Evolutionary conservation across 441 rosid genomes (phyloP).

Genomic region (Omphalea diandra): DNA sequence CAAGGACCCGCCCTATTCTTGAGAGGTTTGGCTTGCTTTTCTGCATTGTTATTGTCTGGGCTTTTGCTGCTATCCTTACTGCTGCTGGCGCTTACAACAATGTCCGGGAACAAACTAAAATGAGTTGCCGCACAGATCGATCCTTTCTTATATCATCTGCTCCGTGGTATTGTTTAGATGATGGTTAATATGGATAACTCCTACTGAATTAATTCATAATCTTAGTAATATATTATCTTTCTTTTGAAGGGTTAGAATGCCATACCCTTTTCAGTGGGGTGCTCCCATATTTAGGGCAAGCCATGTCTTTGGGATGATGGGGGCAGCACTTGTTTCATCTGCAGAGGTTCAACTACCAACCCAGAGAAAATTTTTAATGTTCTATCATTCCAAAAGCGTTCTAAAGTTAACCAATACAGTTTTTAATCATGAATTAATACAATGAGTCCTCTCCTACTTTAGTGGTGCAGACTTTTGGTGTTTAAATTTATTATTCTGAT

Average conservation of each 20-base stretch:
- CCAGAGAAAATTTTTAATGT: background rate
- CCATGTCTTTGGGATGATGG: slow-evolving; percentile 95
- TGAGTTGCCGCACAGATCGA: slow-evolving; percentile 75
- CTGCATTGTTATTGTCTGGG: slow-evolving; percentile 82
- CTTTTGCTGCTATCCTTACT: slow-evolving; percentile 87
- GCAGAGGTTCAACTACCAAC: slow-evolving; percentile 56
- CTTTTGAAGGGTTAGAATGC: slow-evolving; percentile 70
- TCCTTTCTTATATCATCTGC: slow-evolving; percentile 73
- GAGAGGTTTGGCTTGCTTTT: slow-evolving; percentile 84
- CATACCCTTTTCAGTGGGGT: slow-evolving; percentile 97
- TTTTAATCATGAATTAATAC: too few species aligned
- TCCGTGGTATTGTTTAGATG: slow-evolving; percentile 54
- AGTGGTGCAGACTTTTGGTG: too few species aligned
- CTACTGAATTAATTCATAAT: background rate
- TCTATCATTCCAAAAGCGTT: background rate
- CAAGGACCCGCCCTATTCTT: slow-evolving; percentile 33
- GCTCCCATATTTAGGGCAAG: slow-evolving; percentile 88
- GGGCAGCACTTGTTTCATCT: slow-evolving; percentile 84
- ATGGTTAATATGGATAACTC: background rate
- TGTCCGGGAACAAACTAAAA: slow-evolving; percentile 49
- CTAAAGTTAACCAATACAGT: background rate
- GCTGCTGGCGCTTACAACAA: slow-evolving; percentile 91
- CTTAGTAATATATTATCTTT: background rate
- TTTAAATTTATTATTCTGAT: background rate
- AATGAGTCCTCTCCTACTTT: too few species aligned